Evolutionary conservation across 2,329 filamentous ascomycete genomes (phyloP), one percentile per base, ranked within the genome.

Genomic region (Blastomyces percursus): DNA sequence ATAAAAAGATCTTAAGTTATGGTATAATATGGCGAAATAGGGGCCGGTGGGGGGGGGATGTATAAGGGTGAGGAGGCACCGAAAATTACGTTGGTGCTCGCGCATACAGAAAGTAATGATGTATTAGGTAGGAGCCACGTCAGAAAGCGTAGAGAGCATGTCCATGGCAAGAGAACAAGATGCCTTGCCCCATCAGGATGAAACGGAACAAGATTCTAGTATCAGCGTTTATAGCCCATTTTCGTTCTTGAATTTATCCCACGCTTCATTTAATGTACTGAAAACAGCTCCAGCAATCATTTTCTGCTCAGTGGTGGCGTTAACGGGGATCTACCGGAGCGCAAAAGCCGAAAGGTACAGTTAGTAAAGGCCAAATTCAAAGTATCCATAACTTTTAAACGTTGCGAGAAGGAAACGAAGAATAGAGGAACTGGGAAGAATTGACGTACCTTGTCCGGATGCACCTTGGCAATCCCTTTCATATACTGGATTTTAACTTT

Each of bases 401-500:
- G n/a, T 21, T 40, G 32, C 32, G 12, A 52, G 24, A 35, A 48
- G 42, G 8, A 19, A n/a, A n/a, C 6, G 7, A n/a, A 60, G 44
- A 6, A 12, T 16, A 50, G 50, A 58, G n/a, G 30, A 46, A 62
- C 21, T 30, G 19, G 4, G 52, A 61, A 19, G 64, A 64, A 64
- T 21, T 65, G 68, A 75, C 85, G 76, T 81, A 96, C 94, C 88
- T 99, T 99, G 75, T 99, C 94, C 64, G 94, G 94, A 81, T 99
- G 94, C 69, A 94, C 94, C 81, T 96, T 97, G 12, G 88, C 90
- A 82, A 99, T 97, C 6, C 93, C 94, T 83, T 96, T 96, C 94
- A 99, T 97, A 74, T 99, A 99, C 64, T 89, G 82, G 67, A 99
- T 88, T 84, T 99, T 99, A 74, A 97, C 94, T 81, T 93, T 96